phyloP scores from a whole-genome alignment of 2,329 filamentous ascomycete genomes.

The Stemphylium vesicarium region DNA sequence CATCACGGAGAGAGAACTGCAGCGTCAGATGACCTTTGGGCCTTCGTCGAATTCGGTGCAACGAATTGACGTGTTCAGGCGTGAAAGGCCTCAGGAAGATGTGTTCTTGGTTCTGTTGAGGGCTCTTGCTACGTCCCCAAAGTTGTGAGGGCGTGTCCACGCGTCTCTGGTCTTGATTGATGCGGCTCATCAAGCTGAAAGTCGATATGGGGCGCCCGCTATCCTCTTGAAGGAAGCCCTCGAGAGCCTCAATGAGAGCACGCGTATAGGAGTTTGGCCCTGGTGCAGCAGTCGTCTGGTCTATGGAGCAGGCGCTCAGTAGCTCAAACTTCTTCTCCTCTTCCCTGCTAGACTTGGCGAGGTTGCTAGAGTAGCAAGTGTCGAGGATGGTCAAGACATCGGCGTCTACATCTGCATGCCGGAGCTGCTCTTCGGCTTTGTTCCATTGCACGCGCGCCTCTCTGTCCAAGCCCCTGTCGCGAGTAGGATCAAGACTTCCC shows the following conservation, averaged over 20 bases:
- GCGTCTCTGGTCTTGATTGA: slow-evolving; percentile 35
- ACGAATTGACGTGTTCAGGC: slow-evolving; percentile 6
- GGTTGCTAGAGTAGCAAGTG: slow-evolving; percentile 48
- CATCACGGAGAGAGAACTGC: slow-evolving; percentile 37
- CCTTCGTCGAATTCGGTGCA: slow-evolving; percentile 7
- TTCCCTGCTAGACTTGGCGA: slow-evolving; percentile 34
- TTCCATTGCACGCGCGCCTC: slow-evolving; percentile 45
- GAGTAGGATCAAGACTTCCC: slow-evolving; percentile 19
- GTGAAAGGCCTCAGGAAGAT: slow-evolving; percentile 42
- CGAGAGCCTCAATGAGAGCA: slow-evolving; percentile 42
- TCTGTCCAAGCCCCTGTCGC: slow-evolving; percentile 28
- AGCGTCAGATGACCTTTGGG: slow-evolving; percentile 41
- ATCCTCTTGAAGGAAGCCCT: slow-evolving; percentile 28
- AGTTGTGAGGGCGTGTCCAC: slow-evolving; percentile 35
- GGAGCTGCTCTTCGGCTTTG: slow-evolving; percentile 38
- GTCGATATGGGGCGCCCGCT: slow-evolving; percentile 38
- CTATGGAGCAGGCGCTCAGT: slow-evolving; percentile 37
- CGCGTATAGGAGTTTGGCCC: slow-evolving; percentile 43
- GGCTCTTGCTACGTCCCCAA: slow-evolving; percentile 29
- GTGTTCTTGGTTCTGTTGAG: slow-evolving; percentile 33
- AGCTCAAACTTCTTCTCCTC: slow-evolving; percentile 41
- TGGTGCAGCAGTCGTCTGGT: slow-evolving; percentile 37
- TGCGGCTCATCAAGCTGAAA: slow-evolving; percentile 35
- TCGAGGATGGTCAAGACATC: slow-evolving; percentile 50
- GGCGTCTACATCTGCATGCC: slow-evolving; percentile 35